Evolutionary conservation across 1,284 basidiomycete genomes (phyloP).

Genomic region (Pyrrhoderma lamaoense): DNA sequence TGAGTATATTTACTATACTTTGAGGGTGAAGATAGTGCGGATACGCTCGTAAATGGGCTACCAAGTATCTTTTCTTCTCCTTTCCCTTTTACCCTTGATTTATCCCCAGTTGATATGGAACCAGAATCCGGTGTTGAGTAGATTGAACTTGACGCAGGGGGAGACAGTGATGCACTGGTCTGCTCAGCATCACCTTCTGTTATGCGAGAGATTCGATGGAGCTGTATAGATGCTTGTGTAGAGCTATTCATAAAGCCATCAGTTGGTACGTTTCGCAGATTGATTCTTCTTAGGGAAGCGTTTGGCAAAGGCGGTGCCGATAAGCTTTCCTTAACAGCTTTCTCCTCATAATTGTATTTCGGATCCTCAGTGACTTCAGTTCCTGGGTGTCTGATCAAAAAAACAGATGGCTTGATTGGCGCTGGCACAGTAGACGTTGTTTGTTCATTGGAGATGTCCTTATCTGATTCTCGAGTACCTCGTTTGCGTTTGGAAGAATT

Average conservation of each 20-base stretch:
- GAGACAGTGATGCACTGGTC: not conserved
- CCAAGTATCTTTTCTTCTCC: not conserved
- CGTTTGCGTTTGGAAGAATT: conserved; percentile 7
- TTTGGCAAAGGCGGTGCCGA: too few relatives aligned
- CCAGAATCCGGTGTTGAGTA: not conserved
- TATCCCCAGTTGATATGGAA: not conserved
- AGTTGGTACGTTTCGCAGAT: too few relatives aligned
- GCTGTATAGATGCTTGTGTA: not conserved
- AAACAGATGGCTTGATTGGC: not conserved
- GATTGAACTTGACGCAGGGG: conserved; percentile 4
- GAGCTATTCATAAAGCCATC: too few relatives aligned
- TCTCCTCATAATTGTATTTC: not conserved
- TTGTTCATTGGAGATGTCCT: not conserved
- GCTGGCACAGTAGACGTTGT: too few relatives aligned
- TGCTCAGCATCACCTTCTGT: conserved; percentile 9
- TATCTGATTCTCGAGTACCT: not conserved
- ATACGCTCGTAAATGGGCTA: conserved; percentile 1
- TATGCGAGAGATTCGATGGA: conserved; percentile 16
- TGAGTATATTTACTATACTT: conserved; percentile 3
- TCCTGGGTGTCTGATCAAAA: not conserved
- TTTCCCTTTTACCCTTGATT: not conserved
- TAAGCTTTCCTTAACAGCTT: not conserved
- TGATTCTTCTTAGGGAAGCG: too few relatives aligned
- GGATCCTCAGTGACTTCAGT: not conserved
- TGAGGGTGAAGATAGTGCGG: conserved; percentile 11